Percentiles rank a stretch among this genome's conserved stretches.
phyloP scores from a whole-genome alignment of 1,284 basidiomycete genomes.

The Cutaneotrichosporon dermatis region DNA sequence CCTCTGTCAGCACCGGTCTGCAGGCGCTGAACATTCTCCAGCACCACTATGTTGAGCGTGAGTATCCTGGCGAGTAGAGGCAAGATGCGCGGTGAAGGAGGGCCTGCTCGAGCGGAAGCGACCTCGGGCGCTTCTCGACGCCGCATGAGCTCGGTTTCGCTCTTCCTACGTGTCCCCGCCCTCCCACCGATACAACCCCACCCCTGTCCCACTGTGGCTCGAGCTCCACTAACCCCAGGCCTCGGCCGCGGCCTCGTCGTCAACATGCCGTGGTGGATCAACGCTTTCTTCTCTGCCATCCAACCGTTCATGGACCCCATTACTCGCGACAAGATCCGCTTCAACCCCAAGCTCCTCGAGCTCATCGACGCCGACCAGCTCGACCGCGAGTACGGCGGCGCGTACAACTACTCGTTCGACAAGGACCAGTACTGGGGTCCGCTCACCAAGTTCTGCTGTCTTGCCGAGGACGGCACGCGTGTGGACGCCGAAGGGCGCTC shows the following conservation, averaged over 20 bases:
- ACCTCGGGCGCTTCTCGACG: too few relatives aligned
- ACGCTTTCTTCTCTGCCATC: conserved; percentile 82
- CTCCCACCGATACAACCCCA: too few relatives aligned
- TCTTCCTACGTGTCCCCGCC: too few relatives aligned
- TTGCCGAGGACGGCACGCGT: conserved; percentile 40
- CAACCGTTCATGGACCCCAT: conserved; percentile 84
- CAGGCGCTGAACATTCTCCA: conserved; percentile 81
- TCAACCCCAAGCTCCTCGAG: conserved; percentile 75
- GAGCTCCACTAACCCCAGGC: not conserved
- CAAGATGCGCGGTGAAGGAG: too few relatives aligned
- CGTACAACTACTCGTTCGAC: conserved; percentile 71
- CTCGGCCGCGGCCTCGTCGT: conserved; percentile 79
- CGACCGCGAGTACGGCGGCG: conserved; percentile 75
- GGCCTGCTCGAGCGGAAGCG: too few relatives aligned
- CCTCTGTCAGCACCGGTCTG: conserved; percentile 68
- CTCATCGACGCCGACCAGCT: conserved; percentile 71
- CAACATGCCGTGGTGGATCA: conserved; percentile 72
- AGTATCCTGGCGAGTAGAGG: too few relatives aligned
- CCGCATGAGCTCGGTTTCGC: too few relatives aligned
- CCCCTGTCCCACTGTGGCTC: too few relatives aligned
- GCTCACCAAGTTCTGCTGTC: conserved; percentile 55
- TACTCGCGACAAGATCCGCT: conserved; percentile 86
- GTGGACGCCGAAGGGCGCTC: conserved; percentile 35
- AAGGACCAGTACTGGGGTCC: conserved; percentile 72
- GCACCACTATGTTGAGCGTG: conserved; percentile 76